These are phyloP conservation scores for Exophiala lecanii-corni DNA, from an alignment of 2,329 filamentous ascomycete genomes.

Conservation along the genomic window DNA sequence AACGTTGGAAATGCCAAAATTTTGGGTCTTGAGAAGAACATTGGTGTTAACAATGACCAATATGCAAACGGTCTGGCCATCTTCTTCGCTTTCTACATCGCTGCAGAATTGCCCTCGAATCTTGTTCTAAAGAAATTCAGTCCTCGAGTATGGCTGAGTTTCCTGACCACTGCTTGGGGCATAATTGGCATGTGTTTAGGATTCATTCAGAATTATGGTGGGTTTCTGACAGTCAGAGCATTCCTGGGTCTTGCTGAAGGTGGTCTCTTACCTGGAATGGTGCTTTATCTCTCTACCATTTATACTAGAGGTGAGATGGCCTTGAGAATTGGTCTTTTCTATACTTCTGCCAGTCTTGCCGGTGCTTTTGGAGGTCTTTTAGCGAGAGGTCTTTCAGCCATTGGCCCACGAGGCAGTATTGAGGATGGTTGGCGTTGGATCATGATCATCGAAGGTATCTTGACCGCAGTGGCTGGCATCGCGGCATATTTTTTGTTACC, in stretches of 20 bases:
- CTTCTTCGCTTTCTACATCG: constrained; percentile 59
- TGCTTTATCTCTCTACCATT: constrained; percentile 43
- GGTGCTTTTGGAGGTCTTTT: constrained; percentile 84
- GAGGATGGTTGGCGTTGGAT: constrained; percentile 38
- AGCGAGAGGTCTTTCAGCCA: constrained; percentile 79
- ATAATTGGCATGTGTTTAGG: constrained; percentile 18
- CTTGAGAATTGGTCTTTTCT: constrained; percentile 73
- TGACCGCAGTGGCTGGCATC: constrained; percentile 29
- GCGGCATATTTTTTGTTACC: constrained; percentile 57
- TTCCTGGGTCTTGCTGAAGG: constrained; percentile 43
- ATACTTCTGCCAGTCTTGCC: constrained; percentile 73
- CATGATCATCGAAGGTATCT: constrained; percentile 32
- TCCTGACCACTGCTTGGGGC: constrained; percentile 24
- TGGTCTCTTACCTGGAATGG: constrained; percentile 40
- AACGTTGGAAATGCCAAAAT: constrained; percentile 69
- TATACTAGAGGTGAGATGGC: constrained; percentile 76
- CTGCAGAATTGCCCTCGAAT: constrained; percentile 36
- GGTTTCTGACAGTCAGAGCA: constrained; percentile 44
- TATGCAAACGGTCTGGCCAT: constrained; percentile 64
- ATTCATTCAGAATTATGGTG: constrained; percentile 34
- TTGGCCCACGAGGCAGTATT: constrained; percentile 50
- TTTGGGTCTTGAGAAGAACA: constrained; percentile 55
- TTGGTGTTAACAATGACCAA: constrained; percentile 56
- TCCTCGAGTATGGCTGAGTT: constrained; percentile 49
- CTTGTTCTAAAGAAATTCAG: constrained; percentile 43